phyloP scores from a whole-genome alignment of 2,329 filamentous ascomycete genomes.

The Thermothelomyces thermophilus region DNA sequence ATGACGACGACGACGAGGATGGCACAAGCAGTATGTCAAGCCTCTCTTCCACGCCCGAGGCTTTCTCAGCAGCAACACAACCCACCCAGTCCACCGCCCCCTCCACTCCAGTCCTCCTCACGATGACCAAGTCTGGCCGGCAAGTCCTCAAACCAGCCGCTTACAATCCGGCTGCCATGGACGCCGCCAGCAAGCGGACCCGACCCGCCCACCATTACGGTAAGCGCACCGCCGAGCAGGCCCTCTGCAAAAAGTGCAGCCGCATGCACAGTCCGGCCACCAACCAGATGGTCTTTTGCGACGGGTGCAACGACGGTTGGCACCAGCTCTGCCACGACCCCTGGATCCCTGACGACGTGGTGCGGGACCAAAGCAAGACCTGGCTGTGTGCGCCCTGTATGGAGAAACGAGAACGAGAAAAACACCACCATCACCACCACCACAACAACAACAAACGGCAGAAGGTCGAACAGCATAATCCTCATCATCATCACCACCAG shows the following conservation, averaged over 20 bases:
- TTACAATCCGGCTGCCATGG: constrained; percentile 52
- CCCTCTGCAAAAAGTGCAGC: constrained; percentile 65
- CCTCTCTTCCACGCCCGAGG: constrained; percentile 27
- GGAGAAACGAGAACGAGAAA: constrained; percentile 40
- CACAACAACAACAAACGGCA: constrained; percentile 28
- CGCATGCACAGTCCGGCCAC: constrained; percentile 63
- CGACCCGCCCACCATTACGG: constrained; percentile 36
- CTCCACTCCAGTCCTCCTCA: constrained; percentile 43
- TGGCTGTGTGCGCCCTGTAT: constrained; percentile 66
- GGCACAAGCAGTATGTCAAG: constrained; percentile 20
- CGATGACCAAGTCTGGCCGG: constrained; percentile 69
- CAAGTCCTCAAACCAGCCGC: constrained; percentile 60
- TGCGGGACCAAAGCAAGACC: constrained; percentile 58
- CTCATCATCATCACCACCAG: constrained; percentile 19
- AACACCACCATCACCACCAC: constrained; percentile 26
- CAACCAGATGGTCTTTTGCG: constrained; percentile 82
- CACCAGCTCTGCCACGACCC: constrained; percentile 79
- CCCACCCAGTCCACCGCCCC: constrained; percentile 5
- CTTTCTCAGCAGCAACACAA: constrained; percentile 1
- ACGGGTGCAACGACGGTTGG: constrained; percentile 72
- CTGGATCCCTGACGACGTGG: constrained; percentile 61
- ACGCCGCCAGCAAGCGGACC: constrained; percentile 32
- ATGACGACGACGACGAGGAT: constrained; percentile 20
- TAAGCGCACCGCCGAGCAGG: constrained; percentile 54
- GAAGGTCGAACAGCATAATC: constrained; percentile 26